Percentiles rank a stretch among this genome's conserved stretches.
Evolutionary conservation across 305 asterid genomes (phyloP).

Genomic region (Rubia tinctorum): DNA sequence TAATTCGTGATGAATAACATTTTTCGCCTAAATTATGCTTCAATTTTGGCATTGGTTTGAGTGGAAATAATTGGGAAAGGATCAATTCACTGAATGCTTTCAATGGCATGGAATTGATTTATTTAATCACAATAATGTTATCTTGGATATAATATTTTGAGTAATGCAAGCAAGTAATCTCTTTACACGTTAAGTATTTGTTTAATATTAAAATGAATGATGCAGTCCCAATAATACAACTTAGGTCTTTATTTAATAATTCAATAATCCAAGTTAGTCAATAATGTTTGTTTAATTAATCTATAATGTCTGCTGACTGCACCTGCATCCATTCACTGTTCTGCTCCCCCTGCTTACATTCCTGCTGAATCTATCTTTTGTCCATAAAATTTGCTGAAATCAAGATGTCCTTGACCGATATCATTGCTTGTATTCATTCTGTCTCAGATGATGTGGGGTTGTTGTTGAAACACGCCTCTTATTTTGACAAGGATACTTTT

Average conservation of each 20-base stretch:
- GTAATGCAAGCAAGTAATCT: neutral
- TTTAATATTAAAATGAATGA: too few species aligned
- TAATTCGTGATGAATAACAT: conserved; percentile 52
- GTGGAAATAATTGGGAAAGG: neutral
- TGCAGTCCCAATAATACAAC: neutral
- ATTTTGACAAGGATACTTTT: too few species aligned
- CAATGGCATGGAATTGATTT: too few species aligned
- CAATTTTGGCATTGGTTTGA: neutral
- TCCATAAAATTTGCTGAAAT: neutral
- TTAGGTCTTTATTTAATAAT: neutral
- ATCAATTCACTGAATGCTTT: neutral
- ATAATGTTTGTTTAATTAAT: neutral
- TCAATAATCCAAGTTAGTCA: neutral
- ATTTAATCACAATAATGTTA: too few species aligned
- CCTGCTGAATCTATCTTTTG: neutral
- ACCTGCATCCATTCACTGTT: too few species aligned
- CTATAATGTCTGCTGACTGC: neutral
- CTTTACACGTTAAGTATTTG: too few species aligned
- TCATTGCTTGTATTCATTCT: neutral
- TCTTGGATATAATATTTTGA: too few species aligned
- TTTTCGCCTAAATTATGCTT: conserved; percentile 32
- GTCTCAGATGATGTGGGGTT: neutral
- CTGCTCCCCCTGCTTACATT: too few species aligned
- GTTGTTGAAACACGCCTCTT: neutral
- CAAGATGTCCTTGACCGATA: neutral